Conservation (phyloP, 2,329 filamentous ascomycete species). For the Phaeosphaeria sp. region DNA sequence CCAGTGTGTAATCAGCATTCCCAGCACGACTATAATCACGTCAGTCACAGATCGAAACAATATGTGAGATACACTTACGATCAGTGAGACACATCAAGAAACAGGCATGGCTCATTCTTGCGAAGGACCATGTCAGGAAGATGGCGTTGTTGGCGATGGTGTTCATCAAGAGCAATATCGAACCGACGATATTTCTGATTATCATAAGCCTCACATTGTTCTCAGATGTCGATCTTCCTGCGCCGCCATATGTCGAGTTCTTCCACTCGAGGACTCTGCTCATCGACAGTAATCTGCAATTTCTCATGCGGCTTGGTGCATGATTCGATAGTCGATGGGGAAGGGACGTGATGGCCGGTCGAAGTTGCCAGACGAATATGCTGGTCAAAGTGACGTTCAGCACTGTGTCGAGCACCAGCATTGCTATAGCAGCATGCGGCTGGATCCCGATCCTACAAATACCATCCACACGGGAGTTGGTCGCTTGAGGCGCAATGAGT, state of each 20-base stretch:
- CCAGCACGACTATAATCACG: slow-evolving; percentile 18
- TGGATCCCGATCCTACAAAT: slow-evolving; percentile 47
- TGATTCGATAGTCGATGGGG: neutral
- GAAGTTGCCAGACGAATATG: slow-evolving; percentile 45
- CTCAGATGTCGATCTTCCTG: neutral
- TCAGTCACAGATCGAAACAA: neutral
- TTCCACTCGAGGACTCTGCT: neutral
- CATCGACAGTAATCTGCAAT: neutral
- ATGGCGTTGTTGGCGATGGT: slow-evolving; percentile 45
- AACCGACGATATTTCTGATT: slow-evolving; percentile 34
- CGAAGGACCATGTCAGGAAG: slow-evolving; percentile 31
- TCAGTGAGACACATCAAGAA: slow-evolving; percentile 47
- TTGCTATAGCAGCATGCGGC: slow-evolving; percentile 29
- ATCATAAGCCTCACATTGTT: slow-evolving; percentile 27
- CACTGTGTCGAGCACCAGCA: slow-evolving; percentile 43
- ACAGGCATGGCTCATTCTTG: slow-evolving; percentile 45
- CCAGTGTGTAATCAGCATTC: slow-evolving; percentile 23
- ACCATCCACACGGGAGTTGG: slow-evolving; percentile 31
- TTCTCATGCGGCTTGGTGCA: neutral
- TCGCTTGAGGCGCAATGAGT: slow-evolving; percentile 32
- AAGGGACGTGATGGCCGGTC: slow-evolving; percentile 20
- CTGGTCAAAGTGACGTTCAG: slow-evolving; percentile 43
- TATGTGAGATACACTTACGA: slow-evolving; percentile 31
- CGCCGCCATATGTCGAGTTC: neutral
- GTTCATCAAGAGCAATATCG: slow-evolving; percentile 37